Evolutionary conservation across 768 basidiomycete species (phyloP).

Genomic region (Hygrocybe coccinea): DNA sequence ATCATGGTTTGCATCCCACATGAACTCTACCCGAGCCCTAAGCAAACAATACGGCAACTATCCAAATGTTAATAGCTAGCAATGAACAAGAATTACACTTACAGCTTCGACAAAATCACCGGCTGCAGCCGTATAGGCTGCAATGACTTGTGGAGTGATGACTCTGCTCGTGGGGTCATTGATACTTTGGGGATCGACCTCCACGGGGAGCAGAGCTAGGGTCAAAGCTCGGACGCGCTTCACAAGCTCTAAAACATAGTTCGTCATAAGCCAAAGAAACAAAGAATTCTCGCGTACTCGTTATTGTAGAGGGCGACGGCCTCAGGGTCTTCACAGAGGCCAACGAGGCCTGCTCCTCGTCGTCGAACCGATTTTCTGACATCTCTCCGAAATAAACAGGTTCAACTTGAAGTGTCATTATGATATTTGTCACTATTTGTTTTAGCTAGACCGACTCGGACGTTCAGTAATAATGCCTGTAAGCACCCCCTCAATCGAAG

Average conservation of each 20-base stretch:
- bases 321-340: constrained; percentile 43
- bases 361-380: constrained; percentile 19
- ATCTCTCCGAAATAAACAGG: neutral
- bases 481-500: constrained; percentile 10
- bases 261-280: neutral
- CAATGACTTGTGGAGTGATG: constrained; percentile 76
- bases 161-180: constrained; percentile 76
- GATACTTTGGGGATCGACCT: constrained; percentile 64
- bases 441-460: too few species aligned
- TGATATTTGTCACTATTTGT: constrained; percentile 3
- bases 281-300: constrained; percentile 47
- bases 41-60: constrained; percentile 82
- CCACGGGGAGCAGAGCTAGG: constrained; percentile 68
- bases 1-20: constrained; percentile 75
- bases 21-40: constrained; percentile 72
- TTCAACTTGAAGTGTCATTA: too few species aligned
- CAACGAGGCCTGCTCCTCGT: constrained; percentile 44
- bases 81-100: constrained; percentile 22
- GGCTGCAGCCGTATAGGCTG: constrained; percentile 71
- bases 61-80: neutral
- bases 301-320: constrained; percentile 66
- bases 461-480: constrained; percentile 23
- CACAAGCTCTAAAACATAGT: constrained; percentile 57
- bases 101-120: constrained; percentile 88
- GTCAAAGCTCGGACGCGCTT: constrained; percentile 75